Conservation (phyloP, 805 yeast genomes). For the Metschnikowia anglica region DNA sequence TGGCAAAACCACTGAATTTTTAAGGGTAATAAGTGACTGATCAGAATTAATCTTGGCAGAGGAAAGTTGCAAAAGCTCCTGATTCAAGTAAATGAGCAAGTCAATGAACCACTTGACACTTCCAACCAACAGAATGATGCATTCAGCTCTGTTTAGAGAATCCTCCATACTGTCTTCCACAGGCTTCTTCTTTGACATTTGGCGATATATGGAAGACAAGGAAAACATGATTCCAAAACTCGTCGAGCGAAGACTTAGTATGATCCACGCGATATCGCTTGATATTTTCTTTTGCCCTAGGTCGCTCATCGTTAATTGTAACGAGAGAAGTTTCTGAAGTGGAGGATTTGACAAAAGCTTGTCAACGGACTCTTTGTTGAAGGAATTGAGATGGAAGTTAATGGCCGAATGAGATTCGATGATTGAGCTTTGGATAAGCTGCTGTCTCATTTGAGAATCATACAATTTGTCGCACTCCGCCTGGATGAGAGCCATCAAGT, state of each 20-base stretch:
- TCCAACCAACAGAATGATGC: slow-evolving; percentile 64
- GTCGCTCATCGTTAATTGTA: slow-evolving; percentile 67
- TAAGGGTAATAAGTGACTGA: slow-evolving; percentile 23
- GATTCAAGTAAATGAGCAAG: slow-evolving; percentile 65
- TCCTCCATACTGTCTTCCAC: slow-evolving; percentile 53
- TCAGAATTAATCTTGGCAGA: slow-evolving; percentile 23
- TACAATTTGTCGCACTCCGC: slow-evolving; percentile 18
- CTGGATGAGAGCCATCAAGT: slow-evolving; percentile 58
- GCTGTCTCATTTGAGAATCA: slow-evolving; percentile 18
- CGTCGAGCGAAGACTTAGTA: slow-evolving; percentile 66
- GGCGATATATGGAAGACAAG: slow-evolving; percentile 59
- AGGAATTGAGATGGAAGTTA: slow-evolving; percentile 63
- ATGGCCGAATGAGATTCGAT: slow-evolving; percentile 75
- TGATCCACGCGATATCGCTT: slow-evolving; percentile 57
- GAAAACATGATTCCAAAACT: slow-evolving; percentile 69
- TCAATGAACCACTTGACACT: slow-evolving; percentile 85
- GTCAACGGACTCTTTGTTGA: slow-evolving; percentile 72
- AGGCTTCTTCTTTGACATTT: slow-evolving; percentile 59
- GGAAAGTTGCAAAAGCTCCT: slow-evolving; percentile 60
- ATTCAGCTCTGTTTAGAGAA: slow-evolving; percentile 59
- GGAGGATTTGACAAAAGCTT: slow-evolving; percentile 75
- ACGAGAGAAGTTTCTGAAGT: slow-evolving; percentile 65
- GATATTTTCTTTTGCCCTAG: slow-evolving; percentile 28
- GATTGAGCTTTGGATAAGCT: slow-evolving; percentile 44
- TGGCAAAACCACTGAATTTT: slow-evolving; percentile 52